These are phyloP conservation scores for Neopestalotiopsis clavispora DNA, from an alignment of 2,329 filamentous ascomycete genomes.

Conservation along the genomic window DNA sequence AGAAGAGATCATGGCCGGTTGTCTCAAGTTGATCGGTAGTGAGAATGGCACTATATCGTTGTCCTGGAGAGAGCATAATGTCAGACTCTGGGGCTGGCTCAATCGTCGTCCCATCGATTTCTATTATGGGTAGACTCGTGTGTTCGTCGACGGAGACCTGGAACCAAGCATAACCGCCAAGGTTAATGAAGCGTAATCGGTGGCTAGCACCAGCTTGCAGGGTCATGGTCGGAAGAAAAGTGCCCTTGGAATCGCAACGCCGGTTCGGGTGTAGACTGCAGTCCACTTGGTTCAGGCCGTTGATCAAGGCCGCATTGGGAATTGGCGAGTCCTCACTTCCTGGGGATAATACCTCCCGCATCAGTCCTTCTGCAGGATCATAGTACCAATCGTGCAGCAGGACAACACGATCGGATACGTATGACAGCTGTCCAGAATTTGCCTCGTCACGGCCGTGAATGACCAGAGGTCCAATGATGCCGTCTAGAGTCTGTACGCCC, in stretches of 20 bases:
- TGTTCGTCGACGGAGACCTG: constrained; percentile 75
- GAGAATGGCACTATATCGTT: constrained; percentile 72
- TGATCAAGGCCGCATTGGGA: constrained; percentile 51
- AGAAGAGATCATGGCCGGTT: constrained; percentile 54
- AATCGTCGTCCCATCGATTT: constrained; percentile 73
- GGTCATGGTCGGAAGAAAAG: constrained; percentile 45
- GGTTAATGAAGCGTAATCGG: constrained; percentile 71
- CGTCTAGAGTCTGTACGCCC: constrained; percentile 67
- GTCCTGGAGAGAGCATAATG: constrained; percentile 71
- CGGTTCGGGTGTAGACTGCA: constrained; percentile 43
- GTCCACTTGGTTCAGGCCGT: constrained; percentile 46
- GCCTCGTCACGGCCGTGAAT: constrained; percentile 62
- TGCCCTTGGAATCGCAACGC: constrained; percentile 48
- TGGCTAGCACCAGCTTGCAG: constrained; percentile 63
- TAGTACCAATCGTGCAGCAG: constrained; percentile 75
- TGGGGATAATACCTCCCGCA: constrained; percentile 43
- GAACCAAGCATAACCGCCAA: constrained; percentile 73
- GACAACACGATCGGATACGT: constrained; percentile 64
- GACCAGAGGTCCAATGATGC: constrained; percentile 68
- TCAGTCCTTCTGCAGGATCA: constrained; percentile 47
- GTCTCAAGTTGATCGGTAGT: constrained; percentile 59
- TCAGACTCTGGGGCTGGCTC: constrained; percentile 62
- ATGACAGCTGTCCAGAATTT: constrained; percentile 53
- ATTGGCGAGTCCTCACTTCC: constrained; percentile 47
- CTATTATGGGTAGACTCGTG: constrained; percentile 56